phyloP scores from a whole-genome alignment of 345 rosid genomes.

The Viola odorata region DNA sequence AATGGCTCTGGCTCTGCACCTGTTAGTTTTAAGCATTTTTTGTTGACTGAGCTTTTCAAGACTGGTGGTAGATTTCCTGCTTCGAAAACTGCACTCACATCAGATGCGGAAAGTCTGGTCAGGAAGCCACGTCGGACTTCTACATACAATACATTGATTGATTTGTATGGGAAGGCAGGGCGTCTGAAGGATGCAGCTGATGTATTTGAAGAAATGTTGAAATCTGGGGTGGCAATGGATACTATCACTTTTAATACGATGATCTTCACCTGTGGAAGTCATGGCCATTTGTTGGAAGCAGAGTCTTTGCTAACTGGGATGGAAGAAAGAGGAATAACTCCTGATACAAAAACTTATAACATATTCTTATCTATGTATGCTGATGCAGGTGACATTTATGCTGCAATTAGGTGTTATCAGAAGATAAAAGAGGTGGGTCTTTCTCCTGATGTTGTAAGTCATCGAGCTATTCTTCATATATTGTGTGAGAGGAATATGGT shows the following conservation, averaged over 20 bases:
- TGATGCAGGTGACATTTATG: conserved; percentile 56
- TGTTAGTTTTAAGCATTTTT: conserved; percentile 64
- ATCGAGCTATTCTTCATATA: conserved; percentile 65
- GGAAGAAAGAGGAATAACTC: conserved; percentile 59
- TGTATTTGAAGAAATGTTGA: conserved; percentile 71
- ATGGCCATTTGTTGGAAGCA: conserved; percentile 68
- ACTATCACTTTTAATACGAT: conserved; percentile 81
- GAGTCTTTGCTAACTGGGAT: conserved; percentile 66
- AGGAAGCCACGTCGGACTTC: conserved; percentile 62
- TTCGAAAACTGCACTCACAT: conserved; percentile 18
- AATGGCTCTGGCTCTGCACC: conserved; percentile 37
- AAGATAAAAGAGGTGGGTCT: conserved; percentile 70
- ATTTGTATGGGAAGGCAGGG: conserved; percentile 90
- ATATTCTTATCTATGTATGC: conserved; percentile 71
- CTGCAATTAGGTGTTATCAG: conserved; percentile 52
- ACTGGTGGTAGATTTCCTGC: conserved; percentile 45
- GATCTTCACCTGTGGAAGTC: conserved; percentile 81
- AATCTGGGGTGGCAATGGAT: conserved; percentile 66
- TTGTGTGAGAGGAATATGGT: conserved; percentile 67
- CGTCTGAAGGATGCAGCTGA: conserved; percentile 74
- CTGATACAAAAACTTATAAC: conserved; percentile 82
- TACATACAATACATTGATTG: conserved; percentile 75
- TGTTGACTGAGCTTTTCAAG: conserved; percentile 74
- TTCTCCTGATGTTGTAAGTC: conserved; percentile 66
- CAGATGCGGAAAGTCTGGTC: conserved; percentile 27